Conservation (phyloP, 2,329 filamentous ascomycete species). For the Sphaerulina musiva region DNA sequence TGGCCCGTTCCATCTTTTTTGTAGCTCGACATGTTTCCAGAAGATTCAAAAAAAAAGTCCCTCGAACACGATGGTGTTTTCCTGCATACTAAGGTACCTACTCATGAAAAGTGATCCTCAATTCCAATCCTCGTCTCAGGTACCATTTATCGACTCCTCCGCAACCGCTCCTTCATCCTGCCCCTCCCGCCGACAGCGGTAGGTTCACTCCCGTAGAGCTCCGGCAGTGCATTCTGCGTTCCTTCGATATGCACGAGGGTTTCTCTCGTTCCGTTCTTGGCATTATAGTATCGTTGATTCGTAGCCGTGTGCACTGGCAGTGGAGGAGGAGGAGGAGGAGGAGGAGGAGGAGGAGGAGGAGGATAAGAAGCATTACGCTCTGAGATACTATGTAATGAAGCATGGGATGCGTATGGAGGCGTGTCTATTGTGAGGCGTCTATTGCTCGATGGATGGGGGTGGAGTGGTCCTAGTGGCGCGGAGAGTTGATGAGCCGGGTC, state of each 20-base stretch:
- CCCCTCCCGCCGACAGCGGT: background rate
- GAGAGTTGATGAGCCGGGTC: background rate
- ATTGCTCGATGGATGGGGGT: background rate
- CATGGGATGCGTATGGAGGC: background rate
- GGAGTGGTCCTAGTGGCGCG: background rate
- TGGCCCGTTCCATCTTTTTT: slow-evolving; percentile 55
- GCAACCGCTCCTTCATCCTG: slow-evolving; percentile 1
- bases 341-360: too few species aligned
- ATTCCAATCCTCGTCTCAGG: too few species aligned
- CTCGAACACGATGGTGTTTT: slow-evolving; percentile 72
- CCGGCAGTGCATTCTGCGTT: slow-evolving; percentile 4
- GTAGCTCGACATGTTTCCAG: slow-evolving; percentile 66
- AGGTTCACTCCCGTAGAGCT: slow-evolving; percentile 1
- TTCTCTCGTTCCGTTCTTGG: background rate
- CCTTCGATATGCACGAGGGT: slow-evolving; percentile 2
- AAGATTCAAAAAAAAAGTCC: slow-evolving; percentile 60
- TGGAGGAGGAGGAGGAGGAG: too few species aligned
- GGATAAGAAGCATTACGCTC: background rate
- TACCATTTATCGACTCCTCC: background rate
- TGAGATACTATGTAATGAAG: slow-evolving; percentile 4
- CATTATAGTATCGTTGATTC: slow-evolving; percentile 2
- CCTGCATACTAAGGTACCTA: slow-evolving; percentile 62
- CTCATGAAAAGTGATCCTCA: too few species aligned
- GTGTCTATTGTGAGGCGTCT: background rate
- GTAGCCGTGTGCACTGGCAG: background rate